Evolutionary conservation across 192 early-diverging fungal genomes (phyloP), one percentile per base, ranked within the genome.

Genomic region (Dissophora globulifera): DNA sequence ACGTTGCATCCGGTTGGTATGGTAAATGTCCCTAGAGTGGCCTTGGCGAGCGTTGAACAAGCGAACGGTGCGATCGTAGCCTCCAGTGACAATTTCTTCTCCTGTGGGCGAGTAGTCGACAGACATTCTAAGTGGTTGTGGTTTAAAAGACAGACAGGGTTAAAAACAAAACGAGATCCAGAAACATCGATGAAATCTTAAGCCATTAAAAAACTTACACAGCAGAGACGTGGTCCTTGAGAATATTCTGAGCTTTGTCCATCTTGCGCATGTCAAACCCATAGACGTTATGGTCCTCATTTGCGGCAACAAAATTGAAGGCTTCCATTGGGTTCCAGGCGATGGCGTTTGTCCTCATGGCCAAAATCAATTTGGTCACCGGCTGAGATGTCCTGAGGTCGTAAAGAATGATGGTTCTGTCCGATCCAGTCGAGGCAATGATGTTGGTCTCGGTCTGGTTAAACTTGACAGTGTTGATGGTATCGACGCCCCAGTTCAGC

Each of bases 291-390:
- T 98, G 95, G 84, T 99, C 96, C 83, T 99, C 98, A 84, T 93
- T 99, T 25, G 94, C 97, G 3, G 85, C 85, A 30, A 96, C 88
- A 83, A 99, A 98, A 67, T 90, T 95, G 79, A 93, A 96, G 6
- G 98, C 95, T 75, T 98, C 95, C 95, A 98, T 98, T 5, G 98
- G 98, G 78, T 99, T 99, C 98, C 98, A 99, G 17, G 93, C 82
- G 49, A 99, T 94, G 11, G 98, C 94, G 78, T 99, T 99, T 25
- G 95, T 94, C 58, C 88, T 89, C 84, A 96, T 85, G 60, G 89
- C 82, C 87, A 96, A 85, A 58, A 96, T 78, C 26, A 91, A 69
- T 78, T 98, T 98, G 25, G 89, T 84, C 41, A 99, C 81, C 1
- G 98, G 94, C 32, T 89, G 88, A 75, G 78, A 92, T 2, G 95